These are phyloP conservation scores for Cinnamomum chago DNA, from an alignment of 164 flowering plant species.

Conservation along the genomic window DNA sequence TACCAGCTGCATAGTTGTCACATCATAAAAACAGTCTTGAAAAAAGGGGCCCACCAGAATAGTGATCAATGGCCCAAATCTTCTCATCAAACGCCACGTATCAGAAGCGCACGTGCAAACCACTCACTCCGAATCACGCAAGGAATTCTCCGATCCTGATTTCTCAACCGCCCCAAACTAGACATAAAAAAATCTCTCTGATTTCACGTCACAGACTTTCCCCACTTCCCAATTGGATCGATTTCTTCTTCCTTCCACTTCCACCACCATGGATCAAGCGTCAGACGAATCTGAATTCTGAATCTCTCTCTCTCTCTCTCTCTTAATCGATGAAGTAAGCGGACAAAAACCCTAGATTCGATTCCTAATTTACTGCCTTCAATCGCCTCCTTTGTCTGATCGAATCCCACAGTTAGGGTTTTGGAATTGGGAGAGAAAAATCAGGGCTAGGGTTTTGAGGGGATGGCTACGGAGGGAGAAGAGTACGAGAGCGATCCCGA, in stretches of 20 bases:
- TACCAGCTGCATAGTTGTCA: no score
- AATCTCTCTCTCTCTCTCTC: neutral
- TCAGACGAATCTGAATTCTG: no score
- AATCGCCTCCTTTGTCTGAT: neutral
- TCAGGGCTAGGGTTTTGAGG: slow-evolving; percentile 10
- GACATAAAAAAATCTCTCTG: neutral
- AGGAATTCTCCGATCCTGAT: neutral
- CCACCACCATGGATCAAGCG: neutral
- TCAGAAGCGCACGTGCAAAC: neutral
- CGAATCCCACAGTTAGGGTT: neutral
- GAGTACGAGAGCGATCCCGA: slow-evolving; percentile 98
- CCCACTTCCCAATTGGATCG: neutral
- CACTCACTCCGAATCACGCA: neutral
- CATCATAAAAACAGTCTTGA: no score
- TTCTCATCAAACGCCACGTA: neutral
- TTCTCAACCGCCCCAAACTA: neutral
- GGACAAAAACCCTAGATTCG: neutral
- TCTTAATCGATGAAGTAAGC: neutral
- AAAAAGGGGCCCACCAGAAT: neutral
- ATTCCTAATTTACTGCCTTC: neutral
- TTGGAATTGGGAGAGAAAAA: neutral
- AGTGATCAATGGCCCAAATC: neutral
- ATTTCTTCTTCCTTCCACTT: neutral
- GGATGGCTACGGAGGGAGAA: slow-evolving; percentile 26
- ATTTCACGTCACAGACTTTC: neutral